Conservation (phyloP, 352 stramenopile species). For the Phytopythium montanum region DNA sequence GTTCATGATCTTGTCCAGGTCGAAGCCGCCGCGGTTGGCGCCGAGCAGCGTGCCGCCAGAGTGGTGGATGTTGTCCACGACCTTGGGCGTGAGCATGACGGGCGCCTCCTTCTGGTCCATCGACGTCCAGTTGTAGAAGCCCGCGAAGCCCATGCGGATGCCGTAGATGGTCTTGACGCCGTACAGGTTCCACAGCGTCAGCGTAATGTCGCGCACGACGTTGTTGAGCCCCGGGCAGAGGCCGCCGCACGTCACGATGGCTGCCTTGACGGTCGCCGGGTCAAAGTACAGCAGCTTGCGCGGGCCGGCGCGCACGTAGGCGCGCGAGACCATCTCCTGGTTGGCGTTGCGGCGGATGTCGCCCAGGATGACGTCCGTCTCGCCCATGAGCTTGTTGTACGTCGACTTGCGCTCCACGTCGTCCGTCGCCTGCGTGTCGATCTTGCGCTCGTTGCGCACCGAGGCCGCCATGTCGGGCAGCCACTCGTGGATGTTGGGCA, state of each 20-base stretch:
- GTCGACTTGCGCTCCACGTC: constrained; percentile 66
- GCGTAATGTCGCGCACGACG: constrained; percentile 95
- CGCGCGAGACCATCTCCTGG: constrained; percentile 63
- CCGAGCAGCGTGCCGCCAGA: constrained; percentile 94
- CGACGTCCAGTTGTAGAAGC: constrained; percentile 81
- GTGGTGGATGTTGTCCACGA: constrained; percentile 82
- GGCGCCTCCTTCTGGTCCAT: constrained; percentile 76
- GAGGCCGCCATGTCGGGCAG: constrained; percentile 50
- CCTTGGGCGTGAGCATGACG: constrained; percentile 67
- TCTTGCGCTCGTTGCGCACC: constrained; percentile 69
- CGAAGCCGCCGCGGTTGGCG: constrained; percentile 94
- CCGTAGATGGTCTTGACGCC: constrained; percentile 80
- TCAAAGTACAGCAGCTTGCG: constrained; percentile 73
- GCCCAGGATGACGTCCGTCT: constrained; percentile 77
- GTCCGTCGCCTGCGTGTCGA: constrained; percentile 63
- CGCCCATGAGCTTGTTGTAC: constrained; percentile 87
- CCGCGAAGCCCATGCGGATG: constrained; percentile 79
- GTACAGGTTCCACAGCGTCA: constrained; percentile 89
- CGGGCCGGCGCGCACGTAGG: constrained; percentile 78
- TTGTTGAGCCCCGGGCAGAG: constrained; percentile 98
- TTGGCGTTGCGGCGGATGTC: constrained; percentile 73
- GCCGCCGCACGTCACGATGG: constrained; percentile 92
- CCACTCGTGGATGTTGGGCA: constrained; percentile 70
- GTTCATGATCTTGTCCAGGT: constrained; percentile 95
- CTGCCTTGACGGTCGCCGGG: constrained; percentile 74